phyloP scores from a whole-genome alignment of 805 yeast genomes.

The Nakazawaea sp. region DNA sequence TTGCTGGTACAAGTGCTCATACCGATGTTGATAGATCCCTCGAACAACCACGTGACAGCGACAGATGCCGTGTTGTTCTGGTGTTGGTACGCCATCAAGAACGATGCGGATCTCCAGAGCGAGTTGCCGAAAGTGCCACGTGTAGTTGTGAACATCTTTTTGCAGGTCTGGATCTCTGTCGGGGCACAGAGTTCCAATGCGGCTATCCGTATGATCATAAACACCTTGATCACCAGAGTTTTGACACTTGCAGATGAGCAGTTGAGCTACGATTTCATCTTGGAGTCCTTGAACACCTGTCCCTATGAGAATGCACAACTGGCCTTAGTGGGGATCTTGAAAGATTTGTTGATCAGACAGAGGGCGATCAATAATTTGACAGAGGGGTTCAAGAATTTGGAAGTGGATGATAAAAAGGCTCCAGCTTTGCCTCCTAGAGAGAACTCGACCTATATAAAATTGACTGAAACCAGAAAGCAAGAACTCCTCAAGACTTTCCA shows the following conservation, averaged over 20 bases:
- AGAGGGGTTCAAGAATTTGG: constrained; percentile 10
- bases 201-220: constrained; percentile 33
- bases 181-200: constrained; percentile 29
- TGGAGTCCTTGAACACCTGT: constrained; percentile 58
- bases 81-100: constrained; percentile 27
- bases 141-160: constrained; percentile 25
- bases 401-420: not conserved
- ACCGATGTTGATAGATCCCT: constrained; percentile 26
- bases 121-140: constrained; percentile 16
- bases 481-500: constrained; percentile 37
- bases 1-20: constrained; percentile 33
- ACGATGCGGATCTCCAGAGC: constrained; percentile 4
- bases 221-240: constrained; percentile 59
- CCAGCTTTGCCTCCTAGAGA: constrained; percentile 36
- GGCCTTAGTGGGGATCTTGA: constrained; percentile 59
- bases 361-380: constrained; percentile 13
- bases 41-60: constrained; percentile 9
- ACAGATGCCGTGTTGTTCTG: constrained; percentile 26
- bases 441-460: constrained; percentile 28
- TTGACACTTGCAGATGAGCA: constrained; percentile 53
- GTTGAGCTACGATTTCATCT: constrained; percentile 49
- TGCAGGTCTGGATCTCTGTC: constrained; percentile 33
- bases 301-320: constrained; percentile 58
- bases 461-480: constrained; percentile 33
- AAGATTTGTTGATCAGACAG: constrained; percentile 48